Percentiles rank a stretch among this genome's conserved stretches.
These are phyloP conservation scores for Hibiscus mutabilis DNA, from an alignment of 345 rosid genomes.

Conservation along the genomic window DNA sequence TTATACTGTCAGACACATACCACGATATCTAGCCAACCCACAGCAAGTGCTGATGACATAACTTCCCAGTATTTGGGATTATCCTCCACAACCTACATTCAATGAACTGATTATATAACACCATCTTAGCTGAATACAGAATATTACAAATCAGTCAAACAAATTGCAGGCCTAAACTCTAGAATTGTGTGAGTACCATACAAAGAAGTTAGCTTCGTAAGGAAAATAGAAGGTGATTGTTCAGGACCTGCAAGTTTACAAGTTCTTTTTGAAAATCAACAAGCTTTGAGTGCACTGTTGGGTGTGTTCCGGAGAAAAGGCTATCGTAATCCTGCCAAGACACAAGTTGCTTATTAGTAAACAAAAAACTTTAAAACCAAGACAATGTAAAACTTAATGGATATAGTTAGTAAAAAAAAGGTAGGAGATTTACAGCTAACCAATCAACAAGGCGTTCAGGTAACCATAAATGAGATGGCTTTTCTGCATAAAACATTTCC, in stretches of 20 bases:
- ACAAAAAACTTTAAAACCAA: no score
- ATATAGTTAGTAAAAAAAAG: no score
- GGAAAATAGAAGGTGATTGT: no score
- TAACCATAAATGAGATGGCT: conserved; percentile 63
- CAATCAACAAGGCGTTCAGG: conserved; percentile 32
- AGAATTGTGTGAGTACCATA: no score
- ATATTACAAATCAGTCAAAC: neutral
- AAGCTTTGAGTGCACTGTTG: conserved; percentile 65
- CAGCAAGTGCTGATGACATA: conserved; percentile 65
- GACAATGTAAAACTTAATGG: no score
- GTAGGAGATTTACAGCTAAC: no score
- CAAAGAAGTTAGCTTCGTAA: no score
- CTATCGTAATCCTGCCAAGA: no score
- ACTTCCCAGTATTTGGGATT: conserved; percentile 80
- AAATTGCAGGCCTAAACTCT: no score
- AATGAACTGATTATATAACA: conserved; percentile 6
- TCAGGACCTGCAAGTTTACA: conserved; percentile 52
- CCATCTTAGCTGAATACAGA: neutral
- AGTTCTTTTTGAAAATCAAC: conserved; percentile 64
- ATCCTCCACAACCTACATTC: conserved; percentile 62
- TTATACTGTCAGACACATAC: conserved; percentile 29
- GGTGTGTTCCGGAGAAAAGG: conserved; percentile 36
- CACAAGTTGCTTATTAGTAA: no score
- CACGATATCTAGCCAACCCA: conserved; percentile 93
- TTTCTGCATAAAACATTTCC: conserved; percentile 82